Base-by-base conservation (phyloP, 768 basidiomycete genomes). In the Amyloporia xantha region DNA sequence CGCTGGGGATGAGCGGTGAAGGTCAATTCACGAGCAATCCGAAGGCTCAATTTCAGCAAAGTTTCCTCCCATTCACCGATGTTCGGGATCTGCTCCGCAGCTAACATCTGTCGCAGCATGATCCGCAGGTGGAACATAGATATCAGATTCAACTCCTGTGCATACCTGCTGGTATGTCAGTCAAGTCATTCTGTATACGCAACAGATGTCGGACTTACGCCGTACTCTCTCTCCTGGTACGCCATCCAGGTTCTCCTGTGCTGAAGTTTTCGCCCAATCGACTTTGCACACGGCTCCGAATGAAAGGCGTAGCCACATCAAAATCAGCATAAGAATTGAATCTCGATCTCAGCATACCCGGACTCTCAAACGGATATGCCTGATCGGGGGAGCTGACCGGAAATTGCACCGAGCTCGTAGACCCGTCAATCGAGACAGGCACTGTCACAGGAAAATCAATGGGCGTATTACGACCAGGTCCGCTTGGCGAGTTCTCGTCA, bases 51-150 rank as follows among this genome's bases (percentile, higher is more conserved):
- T 56, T 75, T 82, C 41, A 91, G 73, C 9, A 99, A 71, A 0
- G 81, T 83, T 48, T 84, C 83, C 62, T 93, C 90, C 96, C 96
- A 99, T 55, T 93, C 86, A 48, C 71, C 75, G 41, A 87, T 65
- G 53, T 94, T 84, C 2, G 91, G 86, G 24, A 99, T 85, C 37
- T 78, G 68, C 60, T 91, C 92, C 27, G 79, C 82, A 2, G 78
- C 81, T 20, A 98, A 76, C 76, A 92, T 87, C 67, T 99, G 96
- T 4, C 84, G 79, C 12, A 99, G 72, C 85, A 98, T 93, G 50
- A 83, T 76, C 36, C 90, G 86, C 43, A 97, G 76, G 66, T 98
- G 91, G 54, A 77, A 76, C 81, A 96, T 88, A 10, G 93, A 94
- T 11, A 84, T 81, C 9, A 82, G 68, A 60, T 93, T 92, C 24